Percentiles rank a stretch among this genome's conserved stretches.
Evolutionary conservation across 2,329 filamentous ascomycete genomes (phyloP).

Genomic region (Neonectria magnoliae): DNA sequence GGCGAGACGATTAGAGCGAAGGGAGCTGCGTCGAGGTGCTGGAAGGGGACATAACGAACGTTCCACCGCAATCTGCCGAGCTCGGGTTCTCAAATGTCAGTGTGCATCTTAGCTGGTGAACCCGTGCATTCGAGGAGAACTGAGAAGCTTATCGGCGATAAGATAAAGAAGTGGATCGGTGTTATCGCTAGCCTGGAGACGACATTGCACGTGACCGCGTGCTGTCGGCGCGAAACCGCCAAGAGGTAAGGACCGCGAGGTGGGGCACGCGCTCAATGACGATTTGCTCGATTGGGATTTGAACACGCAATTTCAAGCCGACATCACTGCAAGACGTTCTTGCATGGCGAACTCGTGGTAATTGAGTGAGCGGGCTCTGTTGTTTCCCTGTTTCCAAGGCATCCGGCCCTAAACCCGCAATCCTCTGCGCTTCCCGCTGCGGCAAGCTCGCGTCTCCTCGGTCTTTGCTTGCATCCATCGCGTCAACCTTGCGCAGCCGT

Average conservation of each 20-base stretch:
- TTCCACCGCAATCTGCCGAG: no score
- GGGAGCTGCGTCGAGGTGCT: no score
- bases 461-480: neutral
- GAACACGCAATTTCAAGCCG: no score
- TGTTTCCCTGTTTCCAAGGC: neutral
- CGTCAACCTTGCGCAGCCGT: neutral
- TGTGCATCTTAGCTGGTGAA: no score
- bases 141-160: no score
- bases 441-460: neutral
- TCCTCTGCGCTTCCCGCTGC: neutral
- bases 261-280: conserved; percentile 12
- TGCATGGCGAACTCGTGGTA: neutral
- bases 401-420: neutral
- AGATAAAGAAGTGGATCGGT: no score
- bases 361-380: neutral
- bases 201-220: conserved; percentile 45
- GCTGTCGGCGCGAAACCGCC: conserved; percentile 32
- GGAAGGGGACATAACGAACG: no score
- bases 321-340: neutral
- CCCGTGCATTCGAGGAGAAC: no score
- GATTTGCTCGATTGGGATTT: neutral
- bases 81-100: no score
- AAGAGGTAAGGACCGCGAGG: conserved; percentile 27
- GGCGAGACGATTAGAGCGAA: no score
- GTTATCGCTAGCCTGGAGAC: neutral